Percentiles rank a stretch among this genome's conserved stretches.
Conservation (phyloP, 225 moss, liverwort and hornwort genomes). For the Climacium dendroides region DNA sequence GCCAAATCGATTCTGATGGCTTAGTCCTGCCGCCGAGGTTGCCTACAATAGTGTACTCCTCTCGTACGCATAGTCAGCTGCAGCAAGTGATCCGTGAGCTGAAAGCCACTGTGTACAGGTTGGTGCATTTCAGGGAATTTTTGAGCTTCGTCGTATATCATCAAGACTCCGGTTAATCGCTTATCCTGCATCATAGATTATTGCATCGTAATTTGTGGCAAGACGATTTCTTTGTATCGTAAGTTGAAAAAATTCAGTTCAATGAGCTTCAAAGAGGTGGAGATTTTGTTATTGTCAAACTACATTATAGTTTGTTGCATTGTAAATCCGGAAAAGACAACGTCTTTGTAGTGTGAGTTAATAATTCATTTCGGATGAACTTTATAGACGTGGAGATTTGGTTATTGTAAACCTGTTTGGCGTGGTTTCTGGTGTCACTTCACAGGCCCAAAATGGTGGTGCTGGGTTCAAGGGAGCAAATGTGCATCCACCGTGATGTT, state of each 20-base stretch:
- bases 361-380: not conserved
- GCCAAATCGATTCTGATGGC: slow-evolving; percentile 35
- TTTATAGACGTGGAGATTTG: not conserved
- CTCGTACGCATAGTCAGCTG: slow-evolving; percentile 94
- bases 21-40: slow-evolving; percentile 18
- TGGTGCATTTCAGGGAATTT: not conserved
- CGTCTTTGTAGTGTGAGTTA: not conserved
- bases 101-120: slow-evolving; percentile 85
- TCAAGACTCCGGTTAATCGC: not conserved
- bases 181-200: not conserved
- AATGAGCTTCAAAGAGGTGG: not conserved
- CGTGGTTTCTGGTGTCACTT: not conserved
- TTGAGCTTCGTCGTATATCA: not conserved
- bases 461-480: slow-evolving; percentile 92
- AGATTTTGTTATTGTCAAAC: not conserved
- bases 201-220: not conserved
- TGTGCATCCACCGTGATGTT: slow-evolving; percentile 87
- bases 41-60: slow-evolving; percentile 86
- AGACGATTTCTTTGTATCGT: not conserved
- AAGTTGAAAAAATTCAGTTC: not conserved
- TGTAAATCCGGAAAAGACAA: not conserved
- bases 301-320: not conserved
- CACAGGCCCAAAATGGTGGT: slow-evolving; percentile 93
- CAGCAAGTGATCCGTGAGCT: slow-evolving; percentile 98
- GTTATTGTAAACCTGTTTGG: not conserved